These are phyloP conservation scores for Dacryopinax spathularia DNA, from an alignment of 768 basidiomycete species.

Conservation along the genomic window DNA sequence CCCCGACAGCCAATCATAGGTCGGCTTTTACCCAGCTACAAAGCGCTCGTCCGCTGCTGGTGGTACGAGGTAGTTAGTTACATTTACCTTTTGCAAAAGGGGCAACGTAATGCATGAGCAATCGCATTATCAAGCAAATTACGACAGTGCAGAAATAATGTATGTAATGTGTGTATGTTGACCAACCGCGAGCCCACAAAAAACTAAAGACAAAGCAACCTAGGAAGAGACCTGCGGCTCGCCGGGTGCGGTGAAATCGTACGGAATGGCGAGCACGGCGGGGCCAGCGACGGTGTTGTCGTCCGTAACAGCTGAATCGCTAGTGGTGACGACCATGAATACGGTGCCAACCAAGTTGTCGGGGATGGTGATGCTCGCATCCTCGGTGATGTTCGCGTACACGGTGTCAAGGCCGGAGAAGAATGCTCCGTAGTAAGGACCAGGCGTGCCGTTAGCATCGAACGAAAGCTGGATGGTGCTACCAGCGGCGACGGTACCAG, in stretches of 20 bases:
- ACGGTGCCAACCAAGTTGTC: conserved; percentile 33
- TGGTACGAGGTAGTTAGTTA: too few relatives aligned
- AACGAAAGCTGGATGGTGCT: conserved; percentile 20
- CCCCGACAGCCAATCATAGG: not conserved
- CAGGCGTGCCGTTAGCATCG: conserved; percentile 15
- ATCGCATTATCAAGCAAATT: too few relatives aligned
- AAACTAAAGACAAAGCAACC: too few relatives aligned
- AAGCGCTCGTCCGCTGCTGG: not conserved
- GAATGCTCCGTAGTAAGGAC: conserved; percentile 33
- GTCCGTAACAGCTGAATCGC: conserved; percentile 29
- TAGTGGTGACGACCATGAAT: conserved; percentile 37
- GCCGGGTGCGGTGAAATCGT: not conserved
- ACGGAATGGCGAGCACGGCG: conserved; percentile 25
- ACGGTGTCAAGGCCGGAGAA: conserved; percentile 33
- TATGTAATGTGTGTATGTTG: too few relatives aligned
- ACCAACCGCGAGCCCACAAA: too few relatives aligned
- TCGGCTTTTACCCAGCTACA: not conserved
- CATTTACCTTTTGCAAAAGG: too few relatives aligned
- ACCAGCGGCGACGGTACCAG: conserved; percentile 20
- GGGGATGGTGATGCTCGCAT: conserved; percentile 25
- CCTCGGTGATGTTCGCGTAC: conserved; percentile 25
- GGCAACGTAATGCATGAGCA: too few relatives aligned
- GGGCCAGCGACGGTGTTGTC: conserved; percentile 45
- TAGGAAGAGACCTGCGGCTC: not conserved
- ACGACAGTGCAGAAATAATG: too few relatives aligned